A percentile compares a stretch with the other conserved stretches of the same genome.
These are phyloP conservation scores for Ricinus communis DNA, from an alignment of 345 rosid genomes.

Conservation along the genomic window DNA sequence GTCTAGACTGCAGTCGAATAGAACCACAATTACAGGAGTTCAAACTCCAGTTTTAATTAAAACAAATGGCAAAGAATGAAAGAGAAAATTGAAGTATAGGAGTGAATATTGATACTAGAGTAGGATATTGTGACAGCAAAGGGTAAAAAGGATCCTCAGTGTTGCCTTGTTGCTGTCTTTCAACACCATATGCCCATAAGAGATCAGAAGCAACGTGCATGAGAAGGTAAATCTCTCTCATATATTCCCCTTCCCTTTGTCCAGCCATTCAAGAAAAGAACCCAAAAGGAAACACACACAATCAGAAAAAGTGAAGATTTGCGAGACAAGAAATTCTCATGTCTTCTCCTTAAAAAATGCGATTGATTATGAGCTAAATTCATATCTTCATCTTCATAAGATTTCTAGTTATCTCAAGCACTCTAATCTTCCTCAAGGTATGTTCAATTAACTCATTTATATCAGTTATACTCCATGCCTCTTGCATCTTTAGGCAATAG, in stretches of 20 bases:
- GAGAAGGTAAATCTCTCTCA: neutral
- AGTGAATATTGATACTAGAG: no score
- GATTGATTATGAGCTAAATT: neutral
- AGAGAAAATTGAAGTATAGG: no score
- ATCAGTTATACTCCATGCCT: neutral
- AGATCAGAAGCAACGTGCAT: conserved; percentile 25
- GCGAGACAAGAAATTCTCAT: conserved; percentile 20
- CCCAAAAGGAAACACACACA: conserved; percentile 1
- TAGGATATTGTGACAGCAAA: no score
- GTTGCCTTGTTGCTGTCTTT: no score
- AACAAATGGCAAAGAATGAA: no score
- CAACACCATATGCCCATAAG: no score
- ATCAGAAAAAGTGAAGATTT: conserved; percentile 14
- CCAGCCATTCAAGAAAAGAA: conserved; percentile 43
- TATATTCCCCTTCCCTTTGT: conserved; percentile 3
- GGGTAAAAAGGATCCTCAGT: no score
- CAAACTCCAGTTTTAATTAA: no score
- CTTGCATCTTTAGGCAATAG: neutral
- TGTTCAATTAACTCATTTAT: neutral
- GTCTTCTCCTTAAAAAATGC: conserved; percentile 22
- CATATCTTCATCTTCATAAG: conserved; percentile 21
- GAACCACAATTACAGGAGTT: no score
- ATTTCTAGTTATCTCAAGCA: conserved; percentile 6
- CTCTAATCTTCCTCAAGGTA: conserved; percentile 19
- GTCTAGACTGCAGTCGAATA: no score